Conservation (phyloP, 2,329 filamentous ascomycete species). For the Emergomyces orientalis region DNA sequence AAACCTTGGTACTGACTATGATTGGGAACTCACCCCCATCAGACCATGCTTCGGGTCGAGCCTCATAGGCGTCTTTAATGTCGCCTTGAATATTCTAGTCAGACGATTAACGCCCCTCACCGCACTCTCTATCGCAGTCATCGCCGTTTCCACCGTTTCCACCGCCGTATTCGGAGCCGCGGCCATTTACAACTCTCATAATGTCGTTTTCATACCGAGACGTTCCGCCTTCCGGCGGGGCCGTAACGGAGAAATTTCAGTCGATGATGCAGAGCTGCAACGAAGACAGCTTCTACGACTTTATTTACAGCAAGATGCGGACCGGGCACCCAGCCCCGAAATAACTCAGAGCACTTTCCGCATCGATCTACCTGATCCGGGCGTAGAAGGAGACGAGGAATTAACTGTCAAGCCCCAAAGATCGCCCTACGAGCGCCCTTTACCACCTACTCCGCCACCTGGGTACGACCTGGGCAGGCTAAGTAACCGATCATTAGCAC, state of each 20-base stretch:
- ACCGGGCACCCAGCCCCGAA: conserved; percentile 22
- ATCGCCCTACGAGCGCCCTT: conserved; percentile 11
- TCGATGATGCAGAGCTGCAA: conserved; percentile 31
- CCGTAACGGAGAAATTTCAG: conserved; percentile 10
- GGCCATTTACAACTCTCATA: conserved; percentile 22
- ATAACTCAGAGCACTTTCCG: conserved; percentile 22
- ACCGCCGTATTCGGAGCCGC: conserved; percentile 23
- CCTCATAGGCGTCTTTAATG: conserved; percentile 26
- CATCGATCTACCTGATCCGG: conserved; percentile 21
- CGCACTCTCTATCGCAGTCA: conserved; percentile 20
- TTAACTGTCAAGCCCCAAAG: conserved; percentile 16
- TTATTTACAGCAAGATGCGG: conserved; percentile 25
- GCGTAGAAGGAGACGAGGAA: conserved; percentile 18
- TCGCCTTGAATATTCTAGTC: conserved; percentile 26
- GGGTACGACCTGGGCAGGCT: conserved; percentile 6
- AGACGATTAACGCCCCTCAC: conserved; percentile 23
- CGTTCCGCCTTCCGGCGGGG: conserved; percentile 9
- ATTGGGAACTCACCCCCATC: background rate
- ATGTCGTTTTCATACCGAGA: conserved; percentile 10
- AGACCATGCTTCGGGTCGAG: conserved; percentile 22
- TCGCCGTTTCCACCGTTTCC: conserved; percentile 24
- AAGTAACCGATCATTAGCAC: background rate
- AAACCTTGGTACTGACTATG: conserved; percentile 5
- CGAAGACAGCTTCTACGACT: conserved; percentile 32
- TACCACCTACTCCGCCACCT: conserved; percentile 9